Evolutionary conservation across 192 early-diverging fungal species (phyloP).

Genomic region (Mortierella hygrophila): DNA sequence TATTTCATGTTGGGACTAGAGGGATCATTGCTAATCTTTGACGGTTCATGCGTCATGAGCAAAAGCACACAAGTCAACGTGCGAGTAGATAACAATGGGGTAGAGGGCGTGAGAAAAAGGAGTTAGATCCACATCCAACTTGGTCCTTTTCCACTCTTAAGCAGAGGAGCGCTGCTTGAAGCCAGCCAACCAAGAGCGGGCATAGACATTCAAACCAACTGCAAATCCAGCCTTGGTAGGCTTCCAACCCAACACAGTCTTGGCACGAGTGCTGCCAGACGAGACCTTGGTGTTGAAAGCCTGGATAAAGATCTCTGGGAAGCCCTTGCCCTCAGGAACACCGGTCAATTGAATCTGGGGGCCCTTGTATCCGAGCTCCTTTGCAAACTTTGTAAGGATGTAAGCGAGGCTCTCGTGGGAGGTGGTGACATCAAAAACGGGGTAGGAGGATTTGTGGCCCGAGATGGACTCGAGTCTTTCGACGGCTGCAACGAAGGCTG

Average conservation of each 20-base stretch:
- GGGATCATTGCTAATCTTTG: too few species aligned
- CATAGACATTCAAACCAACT: slow-evolving; percentile 15
- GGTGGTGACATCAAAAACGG: slow-evolving; percentile 44
- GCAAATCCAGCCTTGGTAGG: slow-evolving; percentile 32
- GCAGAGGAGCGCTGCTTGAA: slow-evolving; percentile 3
- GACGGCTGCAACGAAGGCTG: slow-evolving; percentile 34
- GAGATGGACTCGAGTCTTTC: slow-evolving; percentile 31
- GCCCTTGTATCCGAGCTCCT: slow-evolving; percentile 30
- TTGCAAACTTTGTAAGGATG: slow-evolving; percentile 31
- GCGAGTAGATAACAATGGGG: too few species aligned
- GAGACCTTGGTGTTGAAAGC: slow-evolving; percentile 30
- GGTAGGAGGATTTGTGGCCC: slow-evolving; percentile 24
- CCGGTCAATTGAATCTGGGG: slow-evolving; percentile 12
- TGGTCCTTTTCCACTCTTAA: not conserved
- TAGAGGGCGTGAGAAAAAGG: not conserved
- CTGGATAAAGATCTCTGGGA: slow-evolving; percentile 7
- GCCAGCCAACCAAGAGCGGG: slow-evolving; percentile 13
- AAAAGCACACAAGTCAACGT: too few species aligned
- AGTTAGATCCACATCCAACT: not conserved
- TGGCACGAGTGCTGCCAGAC: slow-evolving; percentile 17
- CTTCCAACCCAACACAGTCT: slow-evolving; percentile 36
- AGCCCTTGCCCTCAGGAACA: not conserved
- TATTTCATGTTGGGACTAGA: too few species aligned
- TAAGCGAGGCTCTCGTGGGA: slow-evolving; percentile 41
- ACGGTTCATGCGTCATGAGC: too few species aligned